Percentiles rank a stretch among this genome's conserved stretches.
Evolutionary conservation across 306 rosid species (phyloP).

Genomic region (Lathyrus aphaca): DNA sequence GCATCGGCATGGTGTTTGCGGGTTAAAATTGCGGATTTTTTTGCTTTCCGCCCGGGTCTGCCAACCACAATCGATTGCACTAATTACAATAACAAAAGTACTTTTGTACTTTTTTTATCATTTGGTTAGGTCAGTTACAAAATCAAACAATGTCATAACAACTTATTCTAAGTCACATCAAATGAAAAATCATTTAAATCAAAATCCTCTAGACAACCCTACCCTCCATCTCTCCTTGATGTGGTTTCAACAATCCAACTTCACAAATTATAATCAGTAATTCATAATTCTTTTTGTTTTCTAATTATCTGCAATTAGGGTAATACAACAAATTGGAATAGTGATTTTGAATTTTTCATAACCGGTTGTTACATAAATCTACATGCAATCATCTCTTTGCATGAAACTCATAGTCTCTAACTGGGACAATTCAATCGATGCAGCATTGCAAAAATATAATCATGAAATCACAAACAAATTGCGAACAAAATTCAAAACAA

Average conservation of each 20-base stretch:
- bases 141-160: not conserved
- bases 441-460: not conserved
- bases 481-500: not conserved
- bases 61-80: not conserved
- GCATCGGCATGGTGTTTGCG: too few relatives aligned
- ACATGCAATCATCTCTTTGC: not conserved
- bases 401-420: not conserved
- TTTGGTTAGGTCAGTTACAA: not conserved
- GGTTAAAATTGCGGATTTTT: too few relatives aligned
- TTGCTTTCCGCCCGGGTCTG: not conserved
- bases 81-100: not conserved
- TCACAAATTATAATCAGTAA: conserved; percentile 16
- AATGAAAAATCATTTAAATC: conserved; percentile 3
- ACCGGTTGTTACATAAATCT: not conserved
- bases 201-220: not conserved
- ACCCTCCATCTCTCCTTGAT: not conserved
- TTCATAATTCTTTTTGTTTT: not conserved
- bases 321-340: not conserved
- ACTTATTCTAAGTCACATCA: not conserved
- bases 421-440: not conserved
- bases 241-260: not conserved
- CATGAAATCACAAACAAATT: not conserved
- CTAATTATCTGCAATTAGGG: not conserved
- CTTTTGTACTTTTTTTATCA: not conserved
- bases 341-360: conserved; percentile 12